Evolutionary conservation across 192 early-diverging fungal species (phyloP).

Genomic region (Entophlyctis luteolus): DNA sequence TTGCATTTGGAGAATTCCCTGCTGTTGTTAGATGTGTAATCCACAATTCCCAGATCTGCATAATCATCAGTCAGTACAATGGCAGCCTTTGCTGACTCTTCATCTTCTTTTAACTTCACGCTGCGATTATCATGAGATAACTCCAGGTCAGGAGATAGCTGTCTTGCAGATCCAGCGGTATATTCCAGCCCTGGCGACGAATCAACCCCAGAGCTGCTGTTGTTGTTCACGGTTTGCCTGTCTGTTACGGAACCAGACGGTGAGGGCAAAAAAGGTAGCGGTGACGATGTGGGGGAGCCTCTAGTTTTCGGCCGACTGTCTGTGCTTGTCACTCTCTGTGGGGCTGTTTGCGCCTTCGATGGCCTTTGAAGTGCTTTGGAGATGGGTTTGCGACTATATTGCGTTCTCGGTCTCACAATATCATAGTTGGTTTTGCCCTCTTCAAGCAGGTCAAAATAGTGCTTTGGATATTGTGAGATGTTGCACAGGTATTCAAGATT

Average conservation of each 20-base stretch:
- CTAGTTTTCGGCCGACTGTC: slow-evolving; percentile 8
- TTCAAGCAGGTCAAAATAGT: slow-evolving; percentile 27
- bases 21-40: slow-evolving; percentile 3
- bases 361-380: not conserved
- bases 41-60: slow-evolving; percentile 15
- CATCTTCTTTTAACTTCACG: slow-evolving; percentile 5
- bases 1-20: not conserved
- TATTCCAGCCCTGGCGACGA: not conserved
- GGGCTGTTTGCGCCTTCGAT: slow-evolving; percentile 4
- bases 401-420: slow-evolving; percentile 13
- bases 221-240: not conserved
- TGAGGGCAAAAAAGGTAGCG: not conserved
- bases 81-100: slow-evolving; percentile 16
- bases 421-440: slow-evolving; percentile 18
- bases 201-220: not conserved
- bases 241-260: not conserved
- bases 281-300: not conserved
- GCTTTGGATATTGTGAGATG: slow-evolving; percentile 41
- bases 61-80: slow-evolving; percentile 11
- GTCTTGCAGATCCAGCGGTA: not conserved
- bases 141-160: too few relatives aligned
- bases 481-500: slow-evolving; percentile 43
- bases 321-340: not conserved
- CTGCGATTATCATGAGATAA: slow-evolving; percentile 8
- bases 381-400: not conserved